Conservation (phyloP, 768 basidiomycete genomes). For the Tulasnella sp. region DNA sequence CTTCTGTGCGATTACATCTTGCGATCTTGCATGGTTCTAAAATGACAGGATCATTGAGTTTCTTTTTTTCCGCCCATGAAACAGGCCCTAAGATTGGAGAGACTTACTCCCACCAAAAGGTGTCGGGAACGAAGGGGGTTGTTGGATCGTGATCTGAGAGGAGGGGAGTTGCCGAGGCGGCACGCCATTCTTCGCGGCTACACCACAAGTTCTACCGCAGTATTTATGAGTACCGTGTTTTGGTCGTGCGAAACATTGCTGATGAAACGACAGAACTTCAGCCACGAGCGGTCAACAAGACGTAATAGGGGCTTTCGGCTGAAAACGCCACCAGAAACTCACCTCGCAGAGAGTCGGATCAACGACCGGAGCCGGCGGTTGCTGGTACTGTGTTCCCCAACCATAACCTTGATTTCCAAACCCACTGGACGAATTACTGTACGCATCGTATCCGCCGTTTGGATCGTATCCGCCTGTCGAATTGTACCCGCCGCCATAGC, state of each 20-base stretch:
- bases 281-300: not conserved
- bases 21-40: not conserved
- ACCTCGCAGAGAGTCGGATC: constrained; percentile 4
- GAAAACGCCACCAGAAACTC: not conserved
- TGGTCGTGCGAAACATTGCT: not conserved
- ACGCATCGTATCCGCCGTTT: not conserved
- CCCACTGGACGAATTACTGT: not conserved
- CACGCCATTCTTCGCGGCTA: constrained; percentile 6
- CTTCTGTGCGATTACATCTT: not conserved
- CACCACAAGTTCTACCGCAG: constrained; percentile 15
- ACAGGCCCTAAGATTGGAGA: not conserved
- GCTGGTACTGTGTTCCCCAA: not conserved
- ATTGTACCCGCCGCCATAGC: not conserved
- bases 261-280: not conserved
- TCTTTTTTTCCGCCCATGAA: too few relatives aligned
- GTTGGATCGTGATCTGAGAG: not conserved
- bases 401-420: not conserved
- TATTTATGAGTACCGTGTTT: constrained; percentile 2
- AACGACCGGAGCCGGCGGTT: not conserved
- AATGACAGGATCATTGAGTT: not conserved
- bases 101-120: not conserved
- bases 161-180: not conserved
- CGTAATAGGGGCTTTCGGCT: not conserved
- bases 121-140: not conserved
- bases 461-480: not conserved